phyloP scores from a whole-genome alignment of 2,329 filamentous ascomycete genomes.

The Fusarium aywerte region DNA sequence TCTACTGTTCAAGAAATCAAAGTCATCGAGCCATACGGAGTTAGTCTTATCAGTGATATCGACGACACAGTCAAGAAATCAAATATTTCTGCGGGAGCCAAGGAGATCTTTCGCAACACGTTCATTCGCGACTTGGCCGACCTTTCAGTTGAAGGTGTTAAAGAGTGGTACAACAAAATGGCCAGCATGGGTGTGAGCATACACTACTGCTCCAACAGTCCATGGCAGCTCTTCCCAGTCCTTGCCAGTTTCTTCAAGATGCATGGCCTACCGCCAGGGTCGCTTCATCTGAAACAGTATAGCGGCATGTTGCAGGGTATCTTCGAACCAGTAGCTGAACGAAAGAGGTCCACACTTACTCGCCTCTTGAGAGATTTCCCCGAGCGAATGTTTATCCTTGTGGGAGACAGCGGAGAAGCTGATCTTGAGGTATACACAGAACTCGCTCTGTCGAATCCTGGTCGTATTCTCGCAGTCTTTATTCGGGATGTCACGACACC shows the following conservation, averaged over 20 bases:
- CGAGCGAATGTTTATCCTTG: constrained; percentile 85
- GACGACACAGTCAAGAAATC: constrained; percentile 98
- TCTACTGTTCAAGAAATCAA: constrained; percentile 82
- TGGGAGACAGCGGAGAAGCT: constrained; percentile 96
- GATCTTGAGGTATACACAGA: constrained; percentile 98
- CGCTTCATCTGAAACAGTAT: constrained; percentile 96
- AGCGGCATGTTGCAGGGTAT: constrained; percentile 97
- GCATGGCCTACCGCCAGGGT: constrained; percentile 84
- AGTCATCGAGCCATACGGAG: constrained; percentile 79
- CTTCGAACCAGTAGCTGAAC: constrained; percentile 95
- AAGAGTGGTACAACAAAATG: constrained; percentile 86
- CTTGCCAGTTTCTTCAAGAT: constrained; percentile 85
- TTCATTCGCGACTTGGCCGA: constrained; percentile 88
- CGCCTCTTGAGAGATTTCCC: constrained; percentile 91
- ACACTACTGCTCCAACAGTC: constrained; percentile 99
- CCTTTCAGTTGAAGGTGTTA: constrained; percentile 85
- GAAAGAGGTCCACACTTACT: constrained; percentile 89
- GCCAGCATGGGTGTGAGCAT: constrained; percentile 84
- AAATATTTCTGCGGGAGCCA: constrained; percentile 85
- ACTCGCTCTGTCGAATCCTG: constrained; percentile 84
- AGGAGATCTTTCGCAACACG: constrained; percentile 95
- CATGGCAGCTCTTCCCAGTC: constrained; percentile 96
- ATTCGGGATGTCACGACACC: constrained; percentile 95
- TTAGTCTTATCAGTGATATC: constrained; percentile 96
- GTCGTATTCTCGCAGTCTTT: constrained; percentile 85